phyloP scores from a whole-genome alignment of 164 flowering plant species.

The Nymphaea colorata region DNA sequence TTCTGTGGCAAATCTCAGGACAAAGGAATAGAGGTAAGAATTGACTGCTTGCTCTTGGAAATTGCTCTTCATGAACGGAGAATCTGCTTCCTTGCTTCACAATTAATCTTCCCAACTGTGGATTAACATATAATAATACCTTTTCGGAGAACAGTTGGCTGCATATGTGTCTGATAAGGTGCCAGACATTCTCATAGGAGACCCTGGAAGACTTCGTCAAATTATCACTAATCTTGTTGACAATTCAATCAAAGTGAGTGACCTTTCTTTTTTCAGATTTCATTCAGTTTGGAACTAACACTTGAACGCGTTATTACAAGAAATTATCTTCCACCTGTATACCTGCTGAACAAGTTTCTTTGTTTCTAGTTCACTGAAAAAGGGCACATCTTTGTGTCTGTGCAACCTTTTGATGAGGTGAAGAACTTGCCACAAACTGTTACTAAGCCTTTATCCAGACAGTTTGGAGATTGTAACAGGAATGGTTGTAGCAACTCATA shows the following conservation, averaged over 20 bases:
- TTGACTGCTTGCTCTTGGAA: neutral
- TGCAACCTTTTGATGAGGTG: conserved; percentile 76
- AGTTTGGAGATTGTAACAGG: neutral
- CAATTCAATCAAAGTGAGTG: conserved; percentile 84
- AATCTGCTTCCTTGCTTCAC: neutral
- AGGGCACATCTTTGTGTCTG: conserved; percentile 87
- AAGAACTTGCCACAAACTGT: conserved; percentile 32
- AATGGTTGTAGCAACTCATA: neutral
- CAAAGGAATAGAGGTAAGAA: conserved; percentile 76
- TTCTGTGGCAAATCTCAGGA: conserved; percentile 90
- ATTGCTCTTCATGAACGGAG: neutral
- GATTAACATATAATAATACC: neutral
- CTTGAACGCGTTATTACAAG: neutral
- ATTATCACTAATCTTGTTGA: conserved; percentile 93
- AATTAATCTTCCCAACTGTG: neutral
- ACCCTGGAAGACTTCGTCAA: conserved; percentile 91
- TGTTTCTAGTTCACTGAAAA: conserved; percentile 70
- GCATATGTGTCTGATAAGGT: conserved; percentile 74
- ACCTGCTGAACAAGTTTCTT: conserved; percentile 1
- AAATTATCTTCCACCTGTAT: neutral
- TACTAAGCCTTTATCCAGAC: neutral
- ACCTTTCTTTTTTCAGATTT: neutral
- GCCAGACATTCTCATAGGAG: conserved; percentile 74
- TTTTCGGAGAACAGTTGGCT: conserved; percentile 50
- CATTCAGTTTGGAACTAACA: neutral